Conservation (phyloP, 352 stramenopile species). For the Salisapilia sapeloensis region DNA sequence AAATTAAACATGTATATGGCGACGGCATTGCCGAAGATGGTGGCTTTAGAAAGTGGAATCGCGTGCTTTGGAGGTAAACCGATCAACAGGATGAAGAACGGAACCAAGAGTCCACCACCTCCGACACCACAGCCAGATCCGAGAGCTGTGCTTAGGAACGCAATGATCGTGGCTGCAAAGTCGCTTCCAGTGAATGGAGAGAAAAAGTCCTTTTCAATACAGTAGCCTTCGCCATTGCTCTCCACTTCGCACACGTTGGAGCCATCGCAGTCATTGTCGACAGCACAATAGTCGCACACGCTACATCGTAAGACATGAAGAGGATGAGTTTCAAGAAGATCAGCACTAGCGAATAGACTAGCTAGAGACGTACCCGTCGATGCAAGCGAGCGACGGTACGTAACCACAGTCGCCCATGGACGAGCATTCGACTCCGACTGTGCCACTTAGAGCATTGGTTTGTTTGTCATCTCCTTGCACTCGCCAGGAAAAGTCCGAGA, state of each 20-base stretch:
- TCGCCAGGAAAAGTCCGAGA: too few species aligned
- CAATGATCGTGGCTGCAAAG: constrained; percentile 39
- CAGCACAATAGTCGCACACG: constrained; percentile 47
- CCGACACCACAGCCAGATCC: constrained; percentile 85
- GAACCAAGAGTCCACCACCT: constrained; percentile 92
- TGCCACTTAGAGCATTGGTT: neutral
- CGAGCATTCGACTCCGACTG: constrained; percentile 23
- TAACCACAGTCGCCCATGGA: constrained; percentile 49
- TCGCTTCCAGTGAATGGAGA: constrained; percentile 55
- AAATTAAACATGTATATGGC: constrained; percentile 92
- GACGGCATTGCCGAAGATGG: constrained; percentile 92
- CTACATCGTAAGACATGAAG: constrained; percentile 10
- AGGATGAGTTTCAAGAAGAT: neutral
- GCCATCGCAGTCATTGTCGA: constrained; percentile 46
- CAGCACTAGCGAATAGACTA: neutral
- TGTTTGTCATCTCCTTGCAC: neutral
- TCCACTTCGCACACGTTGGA: constrained; percentile 13
- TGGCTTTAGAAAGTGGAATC: constrained; percentile 94
- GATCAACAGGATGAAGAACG: constrained; percentile 94
- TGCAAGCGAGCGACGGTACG: constrained; percentile 48
- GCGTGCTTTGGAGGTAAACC: constrained; percentile 88
- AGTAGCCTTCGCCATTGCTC: constrained; percentile 27
- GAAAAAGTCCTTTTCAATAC: constrained; percentile 74
- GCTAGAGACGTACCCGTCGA: constrained; percentile 18
- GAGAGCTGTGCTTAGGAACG: constrained; percentile 74